Evolutionary conservation across 2,329 filamentous ascomycete species (phyloP), one percentile per base, ranked within the genome.

Genomic region (Monilinia fructigena): DNA sequence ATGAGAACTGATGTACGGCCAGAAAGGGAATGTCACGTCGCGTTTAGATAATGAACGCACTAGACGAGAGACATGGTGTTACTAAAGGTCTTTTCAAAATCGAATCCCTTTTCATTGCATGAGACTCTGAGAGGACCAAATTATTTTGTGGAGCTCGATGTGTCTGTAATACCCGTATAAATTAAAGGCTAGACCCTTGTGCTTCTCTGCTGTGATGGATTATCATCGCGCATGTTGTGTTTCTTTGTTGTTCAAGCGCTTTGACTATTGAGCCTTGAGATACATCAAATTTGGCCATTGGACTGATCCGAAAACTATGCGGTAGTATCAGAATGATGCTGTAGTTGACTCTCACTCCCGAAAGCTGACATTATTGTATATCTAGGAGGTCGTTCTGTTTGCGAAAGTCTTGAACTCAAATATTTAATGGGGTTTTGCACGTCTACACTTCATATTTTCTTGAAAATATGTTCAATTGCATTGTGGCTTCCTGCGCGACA

Each of bases 271-370:
- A 35, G 18, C 28, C 56, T 48, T 18, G 20, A 48, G 7, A 60
- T 60, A 14, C n/a, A 38, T 26, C 12, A 61, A 14, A 14, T 61
- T 20, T 50, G n/a, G 14, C 58, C 45, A 50, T 16, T 50, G 14
- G 28, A 38, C 8, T 18, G 47, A 50, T 16, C 45, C 45, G 3
- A 40, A 60, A 38, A 26, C n/a, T 38, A n/a, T 61, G 58, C 45
- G 58, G 58, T 61, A 61, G 58, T 35, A 50, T 40, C 4, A 40
- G n/a, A 61, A 38, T 26, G 28, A 60, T 48, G 58, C 11, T 40
- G 45, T 61, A 12, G 3, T 38, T 20, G 12, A 23, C 28, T 8
- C 35, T 20, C 28, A 18, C 28, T 10, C 58, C 58, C 8, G 47
- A 20, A 38, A 11, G 20, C 7, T 20, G 58, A 18, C 4, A 50